Evolutionary conservation across 306 rosid genomes (phyloP).

Genomic region (Comarum palustre): DNA sequence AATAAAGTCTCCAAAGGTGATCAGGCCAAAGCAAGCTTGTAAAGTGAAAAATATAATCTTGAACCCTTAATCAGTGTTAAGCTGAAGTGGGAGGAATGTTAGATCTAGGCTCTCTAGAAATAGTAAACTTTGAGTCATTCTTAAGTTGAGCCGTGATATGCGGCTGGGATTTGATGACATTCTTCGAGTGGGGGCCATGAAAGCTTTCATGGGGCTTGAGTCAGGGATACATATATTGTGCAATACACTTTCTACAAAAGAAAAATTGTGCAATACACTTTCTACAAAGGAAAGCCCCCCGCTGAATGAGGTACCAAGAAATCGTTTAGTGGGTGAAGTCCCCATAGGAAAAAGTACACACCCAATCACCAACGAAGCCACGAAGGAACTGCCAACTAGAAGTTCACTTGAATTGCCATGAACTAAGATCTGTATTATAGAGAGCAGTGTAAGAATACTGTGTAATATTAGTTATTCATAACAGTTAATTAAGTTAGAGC

Average conservation of each 20-base stretch:
- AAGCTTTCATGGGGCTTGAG: constrained; percentile 20
- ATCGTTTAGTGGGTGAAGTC: not conserved
- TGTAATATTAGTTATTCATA: too few species aligned
- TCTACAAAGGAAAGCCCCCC: not conserved
- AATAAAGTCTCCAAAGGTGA: not conserved
- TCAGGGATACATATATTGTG: too few species aligned
- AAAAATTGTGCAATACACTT: too few species aligned
- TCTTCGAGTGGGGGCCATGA: constrained; percentile 11
- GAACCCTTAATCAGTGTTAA: constrained; percentile 5
- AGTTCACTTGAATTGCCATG: too few species aligned
- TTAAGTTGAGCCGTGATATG: constrained; percentile 44
- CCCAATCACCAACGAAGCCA: not conserved
- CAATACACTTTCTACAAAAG: too few species aligned
- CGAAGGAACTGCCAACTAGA: constrained; percentile 11
- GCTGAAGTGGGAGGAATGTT: not conserved
- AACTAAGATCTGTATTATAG: too few species aligned
- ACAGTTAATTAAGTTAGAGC: too few species aligned
- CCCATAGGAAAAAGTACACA: not conserved
- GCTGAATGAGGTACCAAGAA: not conserved
- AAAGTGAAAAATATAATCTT: constrained; percentile 13
- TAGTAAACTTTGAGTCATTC: constrained; percentile 25
- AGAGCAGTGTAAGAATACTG: too few species aligned
- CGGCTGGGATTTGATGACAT: constrained; percentile 49
- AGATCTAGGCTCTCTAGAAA: not conserved
- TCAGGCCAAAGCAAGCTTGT: constrained; percentile 16